Percentiles rank a stretch among this genome's conserved stretches.
Conservation (phyloP, 345 rosid species). For the Citrus medica region DNA sequence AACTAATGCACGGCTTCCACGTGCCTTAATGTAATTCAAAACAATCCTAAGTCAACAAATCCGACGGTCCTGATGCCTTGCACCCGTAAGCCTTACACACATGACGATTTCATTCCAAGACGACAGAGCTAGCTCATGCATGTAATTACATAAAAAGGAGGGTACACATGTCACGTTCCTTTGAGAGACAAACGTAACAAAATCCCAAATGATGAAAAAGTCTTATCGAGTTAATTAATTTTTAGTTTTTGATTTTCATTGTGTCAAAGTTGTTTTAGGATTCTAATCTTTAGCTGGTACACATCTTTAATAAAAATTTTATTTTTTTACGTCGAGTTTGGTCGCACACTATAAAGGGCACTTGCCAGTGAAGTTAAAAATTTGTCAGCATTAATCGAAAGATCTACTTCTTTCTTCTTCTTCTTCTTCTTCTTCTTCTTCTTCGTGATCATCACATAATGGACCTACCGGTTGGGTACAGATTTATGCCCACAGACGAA, state of each 20-base stretch:
- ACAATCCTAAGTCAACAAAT: background rate
- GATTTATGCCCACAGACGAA: slow-evolving; percentile 32
- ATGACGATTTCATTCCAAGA: background rate
- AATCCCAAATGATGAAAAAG: too few species aligned
- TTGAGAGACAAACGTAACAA: too few species aligned
- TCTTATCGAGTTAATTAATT: background rate
- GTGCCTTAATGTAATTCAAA: background rate
- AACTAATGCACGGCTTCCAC: background rate
- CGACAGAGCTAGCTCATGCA: background rate
- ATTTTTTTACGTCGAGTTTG: background rate
- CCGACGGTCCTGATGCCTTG: background rate
- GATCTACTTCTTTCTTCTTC: too few species aligned
- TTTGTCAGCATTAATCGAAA: background rate
- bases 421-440: too few species aligned
- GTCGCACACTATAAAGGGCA: background rate
- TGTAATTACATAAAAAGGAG: background rate
- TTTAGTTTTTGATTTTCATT: background rate
- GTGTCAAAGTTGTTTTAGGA: background rate
- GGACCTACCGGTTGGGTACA: slow-evolving; percentile 21
- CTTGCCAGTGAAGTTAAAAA: background rate
- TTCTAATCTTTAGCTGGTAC: background rate
- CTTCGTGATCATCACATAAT: background rate
- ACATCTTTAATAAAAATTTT: background rate
- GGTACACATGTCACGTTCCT: too few species aligned
- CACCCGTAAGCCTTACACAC: background rate